phyloP scores from a whole-genome alignment of 768 basidiomycete species.

The Lepiota venenata region DNA sequence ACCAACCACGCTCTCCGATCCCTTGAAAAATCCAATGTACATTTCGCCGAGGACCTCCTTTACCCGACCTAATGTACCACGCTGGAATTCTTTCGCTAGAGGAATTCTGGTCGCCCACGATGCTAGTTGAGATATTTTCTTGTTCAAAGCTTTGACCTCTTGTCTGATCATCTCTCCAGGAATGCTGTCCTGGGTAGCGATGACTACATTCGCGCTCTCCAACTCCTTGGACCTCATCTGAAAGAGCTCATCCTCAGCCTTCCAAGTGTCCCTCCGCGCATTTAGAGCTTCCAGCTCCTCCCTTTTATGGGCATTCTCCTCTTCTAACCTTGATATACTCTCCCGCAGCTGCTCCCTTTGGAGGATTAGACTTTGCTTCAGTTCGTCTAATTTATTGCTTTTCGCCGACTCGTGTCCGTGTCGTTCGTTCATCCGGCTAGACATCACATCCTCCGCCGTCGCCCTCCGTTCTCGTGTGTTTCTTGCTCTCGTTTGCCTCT shows the following conservation, averaged over 20 bases:
- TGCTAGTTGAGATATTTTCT: slow-evolving; percentile 44
- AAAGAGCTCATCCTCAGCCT: slow-evolving; percentile 8
- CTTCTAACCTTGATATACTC: not conserved
- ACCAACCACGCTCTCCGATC: not conserved
- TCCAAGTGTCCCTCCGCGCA: not conserved
- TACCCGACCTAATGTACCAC: slow-evolving; percentile 17
- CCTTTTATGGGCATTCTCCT: not conserved
- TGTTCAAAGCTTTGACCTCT: slow-evolving; percentile 40
- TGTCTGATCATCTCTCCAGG: slow-evolving; percentile 42
- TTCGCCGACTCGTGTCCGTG: too few relatives aligned
- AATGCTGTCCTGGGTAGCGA: slow-evolving; percentile 37
- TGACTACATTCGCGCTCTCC: slow-evolving; percentile 41
- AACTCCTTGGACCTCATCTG: slow-evolving; percentile 32
- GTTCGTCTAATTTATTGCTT: too few relatives aligned
- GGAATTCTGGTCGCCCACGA: slow-evolving; percentile 39
- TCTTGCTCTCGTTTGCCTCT: too few relatives aligned
- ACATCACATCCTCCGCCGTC: too few relatives aligned
- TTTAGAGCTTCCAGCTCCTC: not conserved
- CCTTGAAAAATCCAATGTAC: slow-evolving; percentile 3
- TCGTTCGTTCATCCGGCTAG: too few relatives aligned
- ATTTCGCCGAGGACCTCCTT: slow-evolving; percentile 18
- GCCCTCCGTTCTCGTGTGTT: too few relatives aligned
- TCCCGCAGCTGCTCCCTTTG: not conserved
- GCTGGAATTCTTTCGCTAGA: slow-evolving; percentile 15
- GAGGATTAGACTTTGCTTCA: too few relatives aligned